Evolutionary conservation across 2,329 filamentous ascomycete species (phyloP), one percentile per base, ranked within the genome.

Genomic region (Fusarium drepaniforme): DNA sequence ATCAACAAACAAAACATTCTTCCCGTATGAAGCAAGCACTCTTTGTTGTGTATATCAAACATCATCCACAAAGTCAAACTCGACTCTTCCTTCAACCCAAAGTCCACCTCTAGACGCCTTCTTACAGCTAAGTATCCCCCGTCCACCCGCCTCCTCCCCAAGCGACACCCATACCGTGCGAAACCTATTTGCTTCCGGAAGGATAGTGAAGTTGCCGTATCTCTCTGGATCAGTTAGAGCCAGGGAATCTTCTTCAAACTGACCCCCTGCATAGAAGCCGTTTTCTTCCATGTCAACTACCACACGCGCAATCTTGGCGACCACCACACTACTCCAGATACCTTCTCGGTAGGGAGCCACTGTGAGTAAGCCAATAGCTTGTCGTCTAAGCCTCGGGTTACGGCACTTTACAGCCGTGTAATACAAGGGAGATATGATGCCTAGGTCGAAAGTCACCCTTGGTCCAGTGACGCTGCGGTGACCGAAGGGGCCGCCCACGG

Each of bases 361-460:
- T 6, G 30, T 28, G 4, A 63, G 42, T 6, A 63, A 44, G 1
- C 44, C 60, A 21, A 51, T 37, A 3, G 42, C 30, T 35, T 49
- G 28, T 1, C 60, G 75, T 46, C 60, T 46, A n/a, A 63, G 42
- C 8, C 7, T 23, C 7, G 42, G 42, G 16, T 35, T 23, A 4
- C 60, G 60, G n/a, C 60, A 63, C 30, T 63, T 51, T 16, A 51
- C 12, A 37, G 42, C 60, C 11, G 60, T 63, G 42, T 37, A 63
- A 13, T 63, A 63, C 28, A 63, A 18, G 2, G 60, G 60, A 6
- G 59, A 49, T 21, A 62, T 62, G 42, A 62, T 49, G 13, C 40
- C 59, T 4, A 51, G 42, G 42, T 51, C 42, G 21, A 49, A 46
- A 12, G 28, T 46, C 15, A 62, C 28, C 15, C 42, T 63, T 1